Evolutionary conservation across 176 grass and related monocot genomes (phyloP), one percentile per base, ranked within the genome.

Genomic region (Phoenix roebelenii): DNA sequence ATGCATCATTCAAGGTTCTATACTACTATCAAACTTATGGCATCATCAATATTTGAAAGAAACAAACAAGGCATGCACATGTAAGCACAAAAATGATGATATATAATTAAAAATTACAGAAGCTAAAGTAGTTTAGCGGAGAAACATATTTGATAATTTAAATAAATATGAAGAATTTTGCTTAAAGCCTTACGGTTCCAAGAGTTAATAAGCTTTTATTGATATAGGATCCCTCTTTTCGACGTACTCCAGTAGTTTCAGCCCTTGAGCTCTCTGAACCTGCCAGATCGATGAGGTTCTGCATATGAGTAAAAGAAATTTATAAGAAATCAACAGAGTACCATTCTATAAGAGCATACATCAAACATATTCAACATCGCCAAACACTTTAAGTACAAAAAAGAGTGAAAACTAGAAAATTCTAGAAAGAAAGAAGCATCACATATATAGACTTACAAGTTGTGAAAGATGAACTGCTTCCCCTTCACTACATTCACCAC

Each of bases 221-320:
- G 24, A 99, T 99, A 74, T 99, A 99, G 79, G 88, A 93, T 82
- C 94, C 94, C 85, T 99, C 94, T 78, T 99, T 99, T 59, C 82
- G 80, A 54, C 82, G 94, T 63, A 99, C 76, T 83, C 94, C 94
- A 66, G 94, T 93, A 25, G 94, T 99, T 85, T 99, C 94, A 39
- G 82, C 94, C 75, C 76, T 89, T 72, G 94, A 99, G 74, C 88
- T 99, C 79, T 99, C 94, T 67, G 94, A 99, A 83, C 88, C 94
- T 74, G 94, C 94, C 71, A 99, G 82, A 89, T 99, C 94, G 80
- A 99, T 99, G 71, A 99, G 85, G 82, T 93, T 92, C 94, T 99
- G 88, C 88, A 93, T 55, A 76, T 72, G 68, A 83, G 76, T 76
- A 66, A 55, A 76, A 74, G 60, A 75, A 16, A 62, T 25, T 44